A percentile compares a stretch with the other conserved stretches of the same genome.
Evolutionary conservation across 345 rosid genomes (phyloP).

Genomic region (Ceriops zippeliana): DNA sequence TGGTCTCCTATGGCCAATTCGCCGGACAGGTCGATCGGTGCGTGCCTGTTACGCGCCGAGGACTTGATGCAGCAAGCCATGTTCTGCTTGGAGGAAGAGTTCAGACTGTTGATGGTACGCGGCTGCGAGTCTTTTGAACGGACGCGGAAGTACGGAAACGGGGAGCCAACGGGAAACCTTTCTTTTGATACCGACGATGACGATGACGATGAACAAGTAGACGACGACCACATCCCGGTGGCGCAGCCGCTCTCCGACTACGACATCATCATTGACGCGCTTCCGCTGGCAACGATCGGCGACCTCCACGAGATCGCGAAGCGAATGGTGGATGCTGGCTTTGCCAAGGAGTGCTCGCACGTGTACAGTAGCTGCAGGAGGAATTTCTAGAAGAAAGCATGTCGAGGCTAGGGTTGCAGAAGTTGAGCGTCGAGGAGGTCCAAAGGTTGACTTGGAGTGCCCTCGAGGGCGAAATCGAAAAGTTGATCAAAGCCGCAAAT

Average conservation of each 20-base stretch:
- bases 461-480: slow-evolving; percentile 76
- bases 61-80: slow-evolving; percentile 76
- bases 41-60: slow-evolving; percentile 65
- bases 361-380: slow-evolving; percentile 75
- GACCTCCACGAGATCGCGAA: slow-evolving; percentile 86
- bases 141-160: slow-evolving; percentile 15
- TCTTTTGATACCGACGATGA: slow-evolving; percentile 48
- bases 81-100: slow-evolving; percentile 79
- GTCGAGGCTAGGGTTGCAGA: slow-evolving; percentile 65
- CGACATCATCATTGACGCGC: slow-evolving; percentile 76
- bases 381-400: slow-evolving; percentile 82
- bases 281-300: slow-evolving; percentile 69
- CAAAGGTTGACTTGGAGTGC: slow-evolving; percentile 75
- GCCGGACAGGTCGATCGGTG: slow-evolving; percentile 40
- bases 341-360: slow-evolving; percentile 65
- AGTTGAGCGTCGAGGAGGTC: slow-evolving; percentile 76
- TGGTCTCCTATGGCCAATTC: slow-evolving; percentile 46
- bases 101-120: slow-evolving; percentile 66
- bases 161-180: slow-evolving; percentile 30
- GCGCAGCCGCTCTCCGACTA: slow-evolving; percentile 77
- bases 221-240: slow-evolving; percentile 55
- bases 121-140: slow-evolving; percentile 62
- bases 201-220: slow-evolving; percentile 41
- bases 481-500: slow-evolving; percentile 79
- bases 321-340: slow-evolving; percentile 82